Percentiles rank a stretch among this genome's conserved stretches.
phyloP scores from a whole-genome alignment of 768 basidiomycete genomes.

The Mycena capillaripes region DNA sequence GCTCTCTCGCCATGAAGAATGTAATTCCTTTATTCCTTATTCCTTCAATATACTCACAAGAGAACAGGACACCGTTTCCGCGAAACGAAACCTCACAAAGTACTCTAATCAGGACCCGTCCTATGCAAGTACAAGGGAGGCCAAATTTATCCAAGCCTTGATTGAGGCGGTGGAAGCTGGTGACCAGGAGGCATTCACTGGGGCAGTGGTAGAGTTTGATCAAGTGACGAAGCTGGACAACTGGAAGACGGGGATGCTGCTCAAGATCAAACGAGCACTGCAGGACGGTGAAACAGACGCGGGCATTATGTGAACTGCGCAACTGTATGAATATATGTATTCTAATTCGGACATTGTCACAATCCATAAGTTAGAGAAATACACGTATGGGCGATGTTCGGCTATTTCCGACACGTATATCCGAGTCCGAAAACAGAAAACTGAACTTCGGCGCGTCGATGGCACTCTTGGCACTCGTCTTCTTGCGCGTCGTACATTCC shows the following conservation, averaged over 20 bases:
- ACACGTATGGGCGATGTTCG: too few relatives aligned
- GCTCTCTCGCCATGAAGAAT: constrained; percentile 90
- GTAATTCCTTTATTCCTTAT: constrained; percentile 44
- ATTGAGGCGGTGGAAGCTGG: constrained; percentile 75
- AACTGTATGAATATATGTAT: constrained; percentile 11
- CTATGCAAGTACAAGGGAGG: constrained; percentile 91
- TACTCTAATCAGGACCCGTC: constrained; percentile 89
- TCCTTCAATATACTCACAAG: background rate
- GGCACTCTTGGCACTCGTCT: constrained; percentile 61
- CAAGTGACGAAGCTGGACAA: constrained; percentile 93
- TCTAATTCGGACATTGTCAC: background rate
- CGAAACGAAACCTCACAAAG: constrained; percentile 81
- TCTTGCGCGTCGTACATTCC: constrained; percentile 71
- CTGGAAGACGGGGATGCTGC: constrained; percentile 93
- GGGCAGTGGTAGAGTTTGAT: constrained; percentile 92
- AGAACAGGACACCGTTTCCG: constrained; percentile 86
- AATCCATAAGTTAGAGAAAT: too few relatives aligned
- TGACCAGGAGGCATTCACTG: constrained; percentile 74
- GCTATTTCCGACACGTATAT: too few relatives aligned
- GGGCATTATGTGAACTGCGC: constrained; percentile 50
- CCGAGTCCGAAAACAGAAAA: background rate
- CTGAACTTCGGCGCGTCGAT: constrained; percentile 46
- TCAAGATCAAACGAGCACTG: constrained; percentile 85
- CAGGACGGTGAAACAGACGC: constrained; percentile 67
- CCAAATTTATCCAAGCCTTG: constrained; percentile 85